Base-by-base conservation (phyloP, 2,329 filamentous ascomycete species). In the Aspergillus phoenicis region DNA sequence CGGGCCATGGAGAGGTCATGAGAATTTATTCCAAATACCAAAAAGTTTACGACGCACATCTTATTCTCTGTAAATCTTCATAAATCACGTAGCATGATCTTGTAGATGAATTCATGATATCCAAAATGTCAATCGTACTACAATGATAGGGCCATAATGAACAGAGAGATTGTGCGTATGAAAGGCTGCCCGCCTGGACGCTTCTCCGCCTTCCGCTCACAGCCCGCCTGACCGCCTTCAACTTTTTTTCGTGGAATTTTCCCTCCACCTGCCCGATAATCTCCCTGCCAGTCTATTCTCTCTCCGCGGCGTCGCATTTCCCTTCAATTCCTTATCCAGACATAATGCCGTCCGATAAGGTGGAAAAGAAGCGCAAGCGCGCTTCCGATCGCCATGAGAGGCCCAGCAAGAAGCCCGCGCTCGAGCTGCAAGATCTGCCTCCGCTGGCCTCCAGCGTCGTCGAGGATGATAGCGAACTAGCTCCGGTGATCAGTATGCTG, bases 301-400 rank as follows among this genome's bases (percentile, higher is more conserved):
- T 13, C 43, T 43, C 28, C 33, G 17, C 22, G n/a, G n/a, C 28
- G 43, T 39, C 47, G 45, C 45, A 48, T 30, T 47, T n/a, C 11
- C 11, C 15, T 38, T 8, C 28, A 43, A 30, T 38, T 39, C 8
- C 8, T 26, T 8, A 38, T 20, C n/a, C 26, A 53, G 17, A 11
- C 49, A 70, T 30, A 55, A 78, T 78, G 76, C 69, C 71, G 22
- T 70, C 68, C 15, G 65, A 70, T 28, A 74, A 74, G 55, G 61
- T 69, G 38, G 79, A 82, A 54, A 83, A 81, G 70, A 84, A 84
- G 76, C 77, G 82, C 66, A 84, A 84, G 74, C 76, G 82, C 60
- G 72, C 73, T 54, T 78, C 78, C 4, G 78, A 80, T 53, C 75
- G 74, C 43, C 75, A 73, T 45, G 79, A 78, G 8, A 73, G 75